Percentiles rank a stretch among this genome's conserved stretches.
These are phyloP conservation scores for Sporothrix brunneoviolacea DNA, from an alignment of 2,329 filamentous ascomycete genomes.

Conservation along the genomic window DNA sequence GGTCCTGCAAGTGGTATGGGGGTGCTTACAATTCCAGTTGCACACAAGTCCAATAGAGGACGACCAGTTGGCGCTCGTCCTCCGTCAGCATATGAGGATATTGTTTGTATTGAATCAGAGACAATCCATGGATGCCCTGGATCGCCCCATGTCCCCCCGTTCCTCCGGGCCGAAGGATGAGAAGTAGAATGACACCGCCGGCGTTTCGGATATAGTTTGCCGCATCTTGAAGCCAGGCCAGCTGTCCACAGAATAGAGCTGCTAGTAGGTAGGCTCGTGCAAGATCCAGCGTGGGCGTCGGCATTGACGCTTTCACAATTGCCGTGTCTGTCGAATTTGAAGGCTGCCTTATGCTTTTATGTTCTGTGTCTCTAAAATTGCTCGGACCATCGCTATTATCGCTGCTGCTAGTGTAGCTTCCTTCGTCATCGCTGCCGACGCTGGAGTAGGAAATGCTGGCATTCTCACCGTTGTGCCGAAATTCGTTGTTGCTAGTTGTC, in stretches of 20 bases:
- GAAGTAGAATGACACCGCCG: neutral
- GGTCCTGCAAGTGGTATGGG: neutral
- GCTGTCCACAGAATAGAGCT: constrained; percentile 16
- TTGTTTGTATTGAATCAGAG: constrained; percentile 11
- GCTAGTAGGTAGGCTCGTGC: constrained; percentile 17
- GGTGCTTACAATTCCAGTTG: constrained; percentile 16
- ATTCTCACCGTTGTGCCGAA: too few relatives aligned
- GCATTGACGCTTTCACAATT: neutral
- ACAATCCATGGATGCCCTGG: neutral
- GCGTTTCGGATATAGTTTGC: constrained; percentile 11
- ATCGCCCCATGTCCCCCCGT: neutral
- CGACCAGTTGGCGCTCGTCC: constrained; percentile 12
- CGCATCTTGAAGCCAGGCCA: constrained; percentile 13
- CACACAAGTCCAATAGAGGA: constrained; percentile 17
- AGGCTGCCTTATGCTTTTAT: neutral
- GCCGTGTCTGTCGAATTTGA: neutral
- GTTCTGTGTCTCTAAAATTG: neutral
- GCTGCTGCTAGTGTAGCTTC: too few relatives aligned
- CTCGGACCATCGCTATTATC: too few relatives aligned
- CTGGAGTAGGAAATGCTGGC: too few relatives aligned
- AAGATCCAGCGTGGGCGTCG: constrained; percentile 10
- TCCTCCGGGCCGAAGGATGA: constrained; percentile 4
- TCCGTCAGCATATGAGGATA: neutral
- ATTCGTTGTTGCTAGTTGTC: too few relatives aligned
- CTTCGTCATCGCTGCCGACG: too few relatives aligned